Base-by-base conservation (phyloP, 2,329 filamentous ascomycete genomes). In the Curvularia sp. region DNA sequence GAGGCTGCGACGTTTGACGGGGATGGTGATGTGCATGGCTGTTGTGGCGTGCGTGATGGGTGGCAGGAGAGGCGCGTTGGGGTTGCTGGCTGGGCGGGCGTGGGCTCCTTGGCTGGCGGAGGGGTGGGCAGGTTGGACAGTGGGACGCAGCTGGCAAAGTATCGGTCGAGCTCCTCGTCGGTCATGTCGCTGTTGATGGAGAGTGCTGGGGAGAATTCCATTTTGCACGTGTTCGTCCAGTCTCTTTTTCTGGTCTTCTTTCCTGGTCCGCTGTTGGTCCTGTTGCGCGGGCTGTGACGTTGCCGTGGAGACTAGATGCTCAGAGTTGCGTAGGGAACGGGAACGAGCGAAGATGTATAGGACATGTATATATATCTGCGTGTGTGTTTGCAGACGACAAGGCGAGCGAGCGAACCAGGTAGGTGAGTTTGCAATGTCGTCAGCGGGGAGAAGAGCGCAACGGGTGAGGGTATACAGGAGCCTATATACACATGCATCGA, bases 101-200 rank as follows among this genome's bases (percentile, higher is more conserved):
- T 58, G 49, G 63, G 62, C 60, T 72, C 65, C 64, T 71, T 75
- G 52, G 66, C 67, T 20, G 73, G 74, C n/a, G 77, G 77, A 55
- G 77, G 77, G 15, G 77, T 79, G 6, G 77, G 77, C 22, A 78
- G 66, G 63, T 74, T 77, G 31, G 76, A 78, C 41, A 78, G 66
- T 47, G 76, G 76, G 26, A 75, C 72, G 46, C 74, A 79, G 53
- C 62, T 73, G 41, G 73, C 76, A 61, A 79, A 76, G 65, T 77
- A 78, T 55, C 62, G 63, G 47, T 78, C 77, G 62, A 78, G 55
- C 58, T 77, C 75, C 53, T 77, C 76, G 55, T 76, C 72, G 46
- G 74, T 75, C 64, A 76, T 68, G 63, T 76, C 69, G 67, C 68
- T 64, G 60, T 61, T 65, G 35, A 65, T 48, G 4, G 69, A 71